A percentile compares a stretch with the other conserved stretches of the same genome.
Conservation (phyloP, 768 basidiomycete genomes). For the Xerocomellus intermedius region DNA sequence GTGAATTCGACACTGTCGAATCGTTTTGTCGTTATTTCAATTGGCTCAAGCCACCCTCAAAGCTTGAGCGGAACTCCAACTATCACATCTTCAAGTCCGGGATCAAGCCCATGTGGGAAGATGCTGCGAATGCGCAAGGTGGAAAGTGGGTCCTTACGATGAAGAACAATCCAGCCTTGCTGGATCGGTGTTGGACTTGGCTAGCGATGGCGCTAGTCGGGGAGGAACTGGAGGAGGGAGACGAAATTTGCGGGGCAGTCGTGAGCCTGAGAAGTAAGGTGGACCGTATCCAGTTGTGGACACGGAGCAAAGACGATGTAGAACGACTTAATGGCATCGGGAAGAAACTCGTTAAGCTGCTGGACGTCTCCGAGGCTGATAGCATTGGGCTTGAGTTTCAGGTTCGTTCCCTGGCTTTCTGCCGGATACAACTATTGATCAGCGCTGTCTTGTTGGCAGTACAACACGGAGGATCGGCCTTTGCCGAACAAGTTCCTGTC, state of each 20-base stretch:
- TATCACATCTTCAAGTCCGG: slow-evolving; percentile 94
- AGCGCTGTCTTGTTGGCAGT: slow-evolving; percentile 41
- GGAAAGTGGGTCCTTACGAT: slow-evolving; percentile 96
- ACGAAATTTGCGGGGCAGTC: slow-evolving; percentile 80
- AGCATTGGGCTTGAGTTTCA: slow-evolving; percentile 89
- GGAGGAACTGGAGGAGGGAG: slow-evolving; percentile 60
- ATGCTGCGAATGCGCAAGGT: slow-evolving; percentile 84
- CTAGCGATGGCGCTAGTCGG: slow-evolving; percentile 87
- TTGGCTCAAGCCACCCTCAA: slow-evolving; percentile 90
- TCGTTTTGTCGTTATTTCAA: slow-evolving; percentile 90
- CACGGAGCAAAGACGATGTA: slow-evolving; percentile 79
- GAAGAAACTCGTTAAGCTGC: slow-evolving; percentile 73
- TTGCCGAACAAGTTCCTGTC: slow-evolving; percentile 78
- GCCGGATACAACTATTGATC: background rate
- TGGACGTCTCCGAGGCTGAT: slow-evolving; percentile 83
- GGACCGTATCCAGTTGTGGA: slow-evolving; percentile 92
- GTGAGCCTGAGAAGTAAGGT: slow-evolving; percentile 85
- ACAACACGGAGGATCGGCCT: slow-evolving; percentile 85
- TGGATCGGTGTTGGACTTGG: slow-evolving; percentile 90
- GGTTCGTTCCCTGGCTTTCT: slow-evolving; percentile 41
- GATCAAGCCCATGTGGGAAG: slow-evolving; percentile 98
- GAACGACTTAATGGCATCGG: slow-evolving; percentile 84
- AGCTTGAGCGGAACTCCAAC: slow-evolving; percentile 86
- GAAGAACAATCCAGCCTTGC: slow-evolving; percentile 73
- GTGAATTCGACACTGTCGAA: slow-evolving; percentile 89